Conservation (phyloP, 352 stramenopile genomes). For the Elongisporangium prolatum region DNA sequence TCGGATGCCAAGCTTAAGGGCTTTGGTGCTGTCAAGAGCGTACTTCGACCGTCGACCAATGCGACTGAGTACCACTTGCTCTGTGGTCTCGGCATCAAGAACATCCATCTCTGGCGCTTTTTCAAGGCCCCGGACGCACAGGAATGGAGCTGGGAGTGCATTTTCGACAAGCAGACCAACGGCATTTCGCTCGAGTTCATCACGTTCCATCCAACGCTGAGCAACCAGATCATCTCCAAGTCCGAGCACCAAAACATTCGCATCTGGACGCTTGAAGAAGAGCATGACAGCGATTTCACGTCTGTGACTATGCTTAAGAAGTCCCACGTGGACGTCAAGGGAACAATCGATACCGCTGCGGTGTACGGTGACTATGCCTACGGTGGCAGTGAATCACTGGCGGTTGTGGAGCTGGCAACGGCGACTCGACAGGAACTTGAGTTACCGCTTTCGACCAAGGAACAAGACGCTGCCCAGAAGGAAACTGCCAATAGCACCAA, state of each 20-base stretch:
- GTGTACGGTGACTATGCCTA: constrained; percentile 77
- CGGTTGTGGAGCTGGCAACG: constrained; percentile 55
- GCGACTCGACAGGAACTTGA: constrained; percentile 65
- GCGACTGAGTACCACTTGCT: constrained; percentile 73
- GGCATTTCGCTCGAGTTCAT: constrained; percentile 82
- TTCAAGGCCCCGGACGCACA: constrained; percentile 30
- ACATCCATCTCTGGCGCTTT: constrained; percentile 83
- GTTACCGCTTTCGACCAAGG: constrained; percentile 56
- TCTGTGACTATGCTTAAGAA: constrained; percentile 55
- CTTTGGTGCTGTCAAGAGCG: constrained; percentile 70
- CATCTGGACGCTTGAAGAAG: constrained; percentile 74
- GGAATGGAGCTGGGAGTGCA: constrained; percentile 76
- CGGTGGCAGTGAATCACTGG: constrained; percentile 58
- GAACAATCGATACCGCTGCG: constrained; percentile 55
- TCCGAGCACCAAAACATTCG: constrained; percentile 83
- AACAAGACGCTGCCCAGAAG: constrained; percentile 36
- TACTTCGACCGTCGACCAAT: constrained; percentile 34
- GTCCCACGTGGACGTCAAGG: constrained; percentile 67
- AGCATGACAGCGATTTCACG: constrained; percentile 24
- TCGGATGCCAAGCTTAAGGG: constrained; percentile 84
- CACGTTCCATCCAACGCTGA: constrained; percentile 47
- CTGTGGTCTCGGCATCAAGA: constrained; percentile 85
- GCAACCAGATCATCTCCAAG: constrained; percentile 76
- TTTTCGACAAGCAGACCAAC: constrained; percentile 86
- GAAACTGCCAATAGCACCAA: constrained; percentile 23